Evolutionary conservation across 2,329 filamentous ascomycete species (phyloP), one percentile per base, ranked within the genome.

Genomic region (Purpureocillium lavendulum): DNA sequence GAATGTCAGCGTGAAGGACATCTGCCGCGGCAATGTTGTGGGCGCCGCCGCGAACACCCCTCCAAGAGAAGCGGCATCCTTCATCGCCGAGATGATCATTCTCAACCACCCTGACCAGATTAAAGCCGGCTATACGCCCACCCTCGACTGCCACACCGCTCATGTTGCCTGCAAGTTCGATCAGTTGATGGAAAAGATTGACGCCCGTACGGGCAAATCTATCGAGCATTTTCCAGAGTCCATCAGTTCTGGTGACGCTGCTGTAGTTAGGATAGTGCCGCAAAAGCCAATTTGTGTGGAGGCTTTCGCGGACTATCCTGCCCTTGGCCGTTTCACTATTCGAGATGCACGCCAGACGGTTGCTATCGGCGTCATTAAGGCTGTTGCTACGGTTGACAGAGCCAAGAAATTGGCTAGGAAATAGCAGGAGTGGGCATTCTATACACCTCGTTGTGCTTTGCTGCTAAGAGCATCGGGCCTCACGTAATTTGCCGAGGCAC

Each of bases 1-100:
- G 89, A 98, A 98, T 92, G 92, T 98, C 64, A 97, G 92, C 72
- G 92, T 98, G 77, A 98, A 98, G 89, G 92, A 98, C 71, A 95
- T 98, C 67, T 90, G 92, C 75, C 92, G 92, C 94, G 92, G 92
- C 67, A 97, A 98, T 84, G 92, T 98, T 61, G 86, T 86, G 63
- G 87, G 88, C 87, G 92, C 98, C 87, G 90, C 87, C 82, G 98
- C 98, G 89, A 94, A 94, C 80, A 92, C 98, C 77, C 92, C 92
- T 60, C 87, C 92, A 53, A 67, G 73, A 67, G 92, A 77, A 62
- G 81, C 80, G 64, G 88, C 90, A 62, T 89, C 84, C 62, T 98
- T 98, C 88, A 94, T 87, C 71, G 92, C 92, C 67, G 92, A 98
- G 84, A 92, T 98, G 78, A 98, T 98, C 67, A 89, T 98, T 67